Base-by-base conservation (phyloP, 2,329 filamentous ascomycete species). In the Trichoderma sp. region DNA sequence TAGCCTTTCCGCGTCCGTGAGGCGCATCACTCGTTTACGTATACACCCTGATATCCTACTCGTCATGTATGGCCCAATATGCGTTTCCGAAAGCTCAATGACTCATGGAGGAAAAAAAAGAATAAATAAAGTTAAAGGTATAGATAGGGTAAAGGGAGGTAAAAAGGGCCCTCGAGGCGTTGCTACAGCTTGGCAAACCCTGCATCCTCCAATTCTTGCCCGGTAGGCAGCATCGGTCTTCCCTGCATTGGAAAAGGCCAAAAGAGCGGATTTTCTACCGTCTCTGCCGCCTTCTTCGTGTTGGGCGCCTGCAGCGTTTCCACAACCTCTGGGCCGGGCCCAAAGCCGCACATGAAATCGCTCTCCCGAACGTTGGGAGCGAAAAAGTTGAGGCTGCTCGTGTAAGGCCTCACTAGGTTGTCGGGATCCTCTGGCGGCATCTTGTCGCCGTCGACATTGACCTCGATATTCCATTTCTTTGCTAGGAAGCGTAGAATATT, bases 171-270 rank as follows among this genome's bases (percentile, higher is more conserved):
- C 19, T 4, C 29, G 4, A 7, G 37, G 11, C 47, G 8, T 13
- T 47, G 27, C 47, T 72, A 82, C 4, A 84, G 40, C 27, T 82
- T 70, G 29, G 79, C 80, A 73, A 89, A 89, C 0, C 87, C 87
- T 2, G 86, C 85, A 35, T 85, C 81, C 72, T 83, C 79, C 64
- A 89, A 73, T 61, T 82, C 79, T 35, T 80, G 73, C 0, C 85
- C 85, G 0, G 76, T 79, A 0, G 85, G 82, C 33, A 88, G 72
- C 69, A 88, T 85, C 3, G 86, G 86, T 27, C 86, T 80, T 0
- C 86, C 86, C 72, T 88, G 86, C 84, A 88, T 85, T 0, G 87
- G 86, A 70, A 88, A 88, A 0, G 86, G 86, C 87, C 87, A 89
- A 72, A 88, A 88, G 2, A 88, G 77, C 21, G 86, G 86, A 67